Conservation (phyloP, 768 basidiomycete genomes). For the Exidia glandulosa region DNA sequence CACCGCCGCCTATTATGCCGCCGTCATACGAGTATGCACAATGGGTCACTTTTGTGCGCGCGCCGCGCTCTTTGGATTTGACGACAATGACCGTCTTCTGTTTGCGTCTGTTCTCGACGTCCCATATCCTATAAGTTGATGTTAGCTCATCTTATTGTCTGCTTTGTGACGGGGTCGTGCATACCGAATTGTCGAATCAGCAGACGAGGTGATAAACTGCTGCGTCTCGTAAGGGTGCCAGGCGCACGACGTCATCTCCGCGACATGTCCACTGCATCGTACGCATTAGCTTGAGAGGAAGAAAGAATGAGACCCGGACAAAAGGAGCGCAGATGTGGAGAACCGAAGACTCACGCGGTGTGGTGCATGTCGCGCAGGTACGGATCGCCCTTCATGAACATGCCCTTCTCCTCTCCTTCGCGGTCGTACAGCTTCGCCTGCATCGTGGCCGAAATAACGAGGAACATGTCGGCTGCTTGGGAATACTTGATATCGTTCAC, state of each 20-base stretch:
- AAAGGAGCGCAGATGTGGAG: slow-evolving; percentile 5
- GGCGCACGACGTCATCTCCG: slow-evolving; percentile 76
- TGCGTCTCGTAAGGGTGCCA: slow-evolving; percentile 88
- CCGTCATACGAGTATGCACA: slow-evolving; percentile 88
- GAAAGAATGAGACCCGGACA: neutral
- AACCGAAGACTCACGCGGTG: slow-evolving; percentile 60
- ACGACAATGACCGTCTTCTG: slow-evolving; percentile 95
- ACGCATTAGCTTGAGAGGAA: slow-evolving; percentile 5
- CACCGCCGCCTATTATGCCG: slow-evolving; percentile 81
- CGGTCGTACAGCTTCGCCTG: slow-evolving; percentile 85
- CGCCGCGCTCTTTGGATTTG: slow-evolving; percentile 90
- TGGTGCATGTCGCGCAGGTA: slow-evolving; percentile 99
- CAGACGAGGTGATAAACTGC: slow-evolving; percentile 85
- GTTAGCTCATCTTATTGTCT: too few relatives aligned
- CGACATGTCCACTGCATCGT: slow-evolving; percentile 77
- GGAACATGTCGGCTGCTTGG: slow-evolving; percentile 72
- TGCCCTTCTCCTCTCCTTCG: slow-evolving; percentile 88
- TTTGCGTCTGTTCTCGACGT: slow-evolving; percentile 82
- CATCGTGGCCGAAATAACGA: slow-evolving; percentile 79
- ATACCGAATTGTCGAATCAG: slow-evolving; percentile 89
- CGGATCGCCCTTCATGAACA: slow-evolving; percentile 87
- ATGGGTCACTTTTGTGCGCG: slow-evolving; percentile 80
- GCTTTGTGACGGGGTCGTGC: too few relatives aligned
- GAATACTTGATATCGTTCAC: slow-evolving; percentile 88
- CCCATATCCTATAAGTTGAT: slow-evolving; percentile 95